Percentiles rank a stretch among this genome's conserved stretches.
These are phyloP conservation scores for Misopates orontium DNA, from an alignment of 257 asterid species.

Conservation along the genomic window DNA sequence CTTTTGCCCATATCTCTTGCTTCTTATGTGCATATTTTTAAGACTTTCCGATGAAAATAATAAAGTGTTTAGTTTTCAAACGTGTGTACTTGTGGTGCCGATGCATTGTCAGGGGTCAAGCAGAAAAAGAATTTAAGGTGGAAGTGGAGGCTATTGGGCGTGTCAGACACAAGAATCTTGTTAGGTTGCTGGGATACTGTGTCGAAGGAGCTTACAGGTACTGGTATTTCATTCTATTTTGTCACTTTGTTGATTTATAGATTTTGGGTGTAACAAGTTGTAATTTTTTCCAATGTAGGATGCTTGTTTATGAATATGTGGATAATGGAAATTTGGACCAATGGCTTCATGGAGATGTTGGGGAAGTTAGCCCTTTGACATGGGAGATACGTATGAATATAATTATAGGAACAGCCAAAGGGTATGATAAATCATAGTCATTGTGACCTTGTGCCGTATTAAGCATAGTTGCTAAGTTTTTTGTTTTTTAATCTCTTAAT, in stretches of 20 bases:
- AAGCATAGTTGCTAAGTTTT: not conserved
- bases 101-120: slow-evolving; percentile 74
- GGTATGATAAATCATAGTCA: slow-evolving; percentile 44
- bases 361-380: slow-evolving; percentile 85
- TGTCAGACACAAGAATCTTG: slow-evolving; percentile 95
- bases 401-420: slow-evolving; percentile 84
- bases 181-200: slow-evolving; percentile 85
- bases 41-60: slow-evolving; percentile 5
- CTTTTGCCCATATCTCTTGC: slow-evolving; percentile 10
- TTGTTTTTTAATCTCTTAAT: slow-evolving; percentile 15
- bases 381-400: slow-evolving; percentile 85
- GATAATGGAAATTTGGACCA: slow-evolving; percentile 93
- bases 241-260: slow-evolving; percentile 7
- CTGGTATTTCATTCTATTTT: slow-evolving; percentile 12
- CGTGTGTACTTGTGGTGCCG: slow-evolving; percentile 24
- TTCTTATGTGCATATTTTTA: slow-evolving; percentile 9
- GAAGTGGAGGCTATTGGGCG: slow-evolving; percentile 96
- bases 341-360: slow-evolving; percentile 97
- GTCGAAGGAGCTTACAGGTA: slow-evolving; percentile 99
- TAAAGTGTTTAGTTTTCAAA: slow-evolving; percentile 2
- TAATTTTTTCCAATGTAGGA: slow-evolving; percentile 45
- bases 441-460: slow-evolving; percentile 3
- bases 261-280: slow-evolving; percentile 19
- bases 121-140: slow-evolving; percentile 90
- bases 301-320: slow-evolving; percentile 93